Evolutionary conservation across 305 asterid genomes (phyloP), one percentile per base, ranked within the genome.

Genomic region (Lippia alba): DNA sequence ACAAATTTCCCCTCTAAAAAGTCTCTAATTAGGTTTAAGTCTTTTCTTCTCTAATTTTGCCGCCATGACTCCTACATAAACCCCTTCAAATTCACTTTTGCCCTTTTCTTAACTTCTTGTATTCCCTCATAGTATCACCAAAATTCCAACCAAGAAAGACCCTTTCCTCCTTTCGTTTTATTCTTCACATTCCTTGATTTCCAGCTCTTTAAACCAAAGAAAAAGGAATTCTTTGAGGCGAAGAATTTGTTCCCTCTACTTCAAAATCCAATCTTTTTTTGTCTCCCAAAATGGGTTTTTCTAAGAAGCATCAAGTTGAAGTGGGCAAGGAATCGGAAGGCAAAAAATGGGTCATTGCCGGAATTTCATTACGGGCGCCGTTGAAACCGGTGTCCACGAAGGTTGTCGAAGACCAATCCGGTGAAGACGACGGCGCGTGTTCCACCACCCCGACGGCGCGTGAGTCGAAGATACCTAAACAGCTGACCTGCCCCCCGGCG

Each of bases 401-500:
- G 63, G 60, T 84, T 0, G 62, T 67, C n/a, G 67, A 49, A n/a
- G 80, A 77, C 48, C 75, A 56, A 48, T 34, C 39, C 53, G 12
- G n/a, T 1, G 86, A 78, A 5, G 83, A 78, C 2, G 87, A 77
- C 2, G 86, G 75, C 46, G 86, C 78, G 48, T 65, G 86, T 55
- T 72, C 90, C 10, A 92, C 86, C 9, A 90, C 97, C 8, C 98
- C 98, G 33, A 92, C 96, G 60, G 75, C 86, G 18, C 84, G 84
- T 81, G 90, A 82, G 14, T 76, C 92, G 4, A 84, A 77, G 66
- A 90, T 92, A 79, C 90, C 96, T 66, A 90, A 84, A 59, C 79
- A 66, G 50, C 48, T 83, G 39, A 53, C 90, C 3, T 92, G 98
- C 77, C 98, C 98, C 15, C 90, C 92, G 41, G 86, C 98, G 44